phyloP scores from a whole-genome alignment of 805 yeast species.

The Priceomyces carsonii region DNA sequence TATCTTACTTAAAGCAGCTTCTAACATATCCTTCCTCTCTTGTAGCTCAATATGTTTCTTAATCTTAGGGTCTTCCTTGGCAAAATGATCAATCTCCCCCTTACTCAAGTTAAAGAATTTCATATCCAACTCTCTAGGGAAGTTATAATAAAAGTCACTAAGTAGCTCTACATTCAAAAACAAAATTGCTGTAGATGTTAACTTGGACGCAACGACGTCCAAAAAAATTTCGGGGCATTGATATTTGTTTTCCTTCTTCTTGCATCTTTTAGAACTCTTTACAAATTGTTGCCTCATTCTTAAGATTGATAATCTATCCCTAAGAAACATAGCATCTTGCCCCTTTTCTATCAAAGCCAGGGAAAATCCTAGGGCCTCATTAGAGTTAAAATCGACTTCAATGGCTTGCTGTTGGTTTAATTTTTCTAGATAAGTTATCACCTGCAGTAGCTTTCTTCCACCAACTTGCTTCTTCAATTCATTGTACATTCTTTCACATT shows the following conservation, averaged over 20 bases:
- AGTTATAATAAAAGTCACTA: slow-evolving; percentile 93
- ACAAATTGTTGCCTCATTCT: slow-evolving; percentile 71
- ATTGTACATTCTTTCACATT: slow-evolving; percentile 67
- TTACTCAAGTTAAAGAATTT: slow-evolving; percentile 64
- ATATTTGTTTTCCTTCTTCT: slow-evolving; percentile 74
- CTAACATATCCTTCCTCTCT: slow-evolving; percentile 85
- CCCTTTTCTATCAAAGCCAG: slow-evolving; percentile 74
- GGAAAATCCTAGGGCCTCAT: slow-evolving; percentile 84
- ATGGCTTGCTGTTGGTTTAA: slow-evolving; percentile 36
- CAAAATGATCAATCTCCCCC: slow-evolving; percentile 84
- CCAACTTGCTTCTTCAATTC: slow-evolving; percentile 73
- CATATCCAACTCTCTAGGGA: slow-evolving; percentile 89
- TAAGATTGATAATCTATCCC: slow-evolving; percentile 68
- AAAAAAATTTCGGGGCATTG: slow-evolving; percentile 93
- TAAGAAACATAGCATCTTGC: slow-evolving; percentile 77
- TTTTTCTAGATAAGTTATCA: slow-evolving; percentile 68
- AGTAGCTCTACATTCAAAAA: slow-evolving; percentile 91
- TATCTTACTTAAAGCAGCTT: slow-evolving; percentile 79
- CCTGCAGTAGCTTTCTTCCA: slow-evolving; percentile 78
- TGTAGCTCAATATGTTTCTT: slow-evolving; percentile 91
- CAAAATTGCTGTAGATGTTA: slow-evolving; percentile 89
- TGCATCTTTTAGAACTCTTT: slow-evolving; percentile 74
- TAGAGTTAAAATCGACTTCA: slow-evolving; percentile 42
- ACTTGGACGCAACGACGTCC: slow-evolving; percentile 88
- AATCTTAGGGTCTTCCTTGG: slow-evolving; percentile 91